These are phyloP conservation scores for Citrus mangshanensis DNA, from an alignment of 345 rosid species.

Conservation along the genomic window DNA sequence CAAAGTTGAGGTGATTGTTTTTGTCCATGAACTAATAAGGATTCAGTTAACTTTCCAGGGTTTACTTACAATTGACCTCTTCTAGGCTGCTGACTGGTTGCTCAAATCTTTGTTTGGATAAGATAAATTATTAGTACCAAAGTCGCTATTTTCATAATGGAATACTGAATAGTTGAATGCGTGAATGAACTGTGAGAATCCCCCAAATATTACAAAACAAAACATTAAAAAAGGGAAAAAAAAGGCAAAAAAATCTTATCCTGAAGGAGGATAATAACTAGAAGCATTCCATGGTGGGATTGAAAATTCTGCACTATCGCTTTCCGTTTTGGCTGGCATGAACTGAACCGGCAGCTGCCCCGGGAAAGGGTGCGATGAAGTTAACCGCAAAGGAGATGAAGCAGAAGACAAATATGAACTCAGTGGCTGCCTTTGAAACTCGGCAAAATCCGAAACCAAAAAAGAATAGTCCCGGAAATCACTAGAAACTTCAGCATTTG, in stretches of 20 bases:
- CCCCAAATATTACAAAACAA: background rate
- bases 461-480: conserved; percentile 7
- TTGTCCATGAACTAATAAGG: background rate
- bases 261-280: conserved; percentile 18
- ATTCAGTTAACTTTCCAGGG: background rate
- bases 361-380: conserved; percentile 19
- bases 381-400: conserved; percentile 20
- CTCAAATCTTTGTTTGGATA: background rate
- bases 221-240: background rate
- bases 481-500: background rate
- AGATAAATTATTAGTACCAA: too few species aligned
- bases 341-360: conserved; percentile 4
- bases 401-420: conserved; percentile 32
- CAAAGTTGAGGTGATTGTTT: background rate
- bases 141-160: too few species aligned
- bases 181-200: too few species aligned
- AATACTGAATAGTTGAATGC: too few species aligned
- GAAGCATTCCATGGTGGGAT: conserved; percentile 22
- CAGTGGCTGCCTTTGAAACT: conserved; percentile 24
- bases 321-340: conserved; percentile 9
- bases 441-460: conserved; percentile 10
- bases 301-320: background rate
- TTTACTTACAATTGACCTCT: background rate
- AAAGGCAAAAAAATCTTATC: background rate
- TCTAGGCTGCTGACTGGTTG: background rate